phyloP scores from a whole-genome alignment of 1,284 basidiomycete species.

The Rhizoctonia solani region DNA sequence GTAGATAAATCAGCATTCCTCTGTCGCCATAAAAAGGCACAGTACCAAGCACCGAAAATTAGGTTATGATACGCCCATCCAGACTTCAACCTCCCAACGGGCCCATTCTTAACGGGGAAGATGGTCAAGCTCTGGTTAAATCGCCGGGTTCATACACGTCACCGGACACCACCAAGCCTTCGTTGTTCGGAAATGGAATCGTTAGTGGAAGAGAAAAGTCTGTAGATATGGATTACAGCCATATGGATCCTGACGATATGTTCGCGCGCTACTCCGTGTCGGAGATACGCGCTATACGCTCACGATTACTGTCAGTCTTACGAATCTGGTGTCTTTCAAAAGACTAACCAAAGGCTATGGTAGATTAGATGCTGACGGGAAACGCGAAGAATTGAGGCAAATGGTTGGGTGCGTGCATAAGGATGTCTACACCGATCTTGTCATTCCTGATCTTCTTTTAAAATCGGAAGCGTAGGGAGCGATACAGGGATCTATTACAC shows the following conservation, averaged over 20 bases:
- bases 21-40: no score
- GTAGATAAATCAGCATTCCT: no score
- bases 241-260: constrained; percentile 76
- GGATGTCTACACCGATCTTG: constrained; percentile 37
- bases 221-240: constrained; percentile 40
- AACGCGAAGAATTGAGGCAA: constrained; percentile 86
- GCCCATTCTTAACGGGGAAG: background rate
- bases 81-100: constrained; percentile 21
- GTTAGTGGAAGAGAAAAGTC: constrained; percentile 14
- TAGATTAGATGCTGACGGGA: constrained; percentile 84
- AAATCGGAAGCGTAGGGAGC: constrained; percentile 73
- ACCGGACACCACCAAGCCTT: constrained; percentile 19
- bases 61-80: constrained; percentile 8
- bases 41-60: background rate
- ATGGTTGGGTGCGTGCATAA: constrained; percentile 91
- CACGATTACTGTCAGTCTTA: constrained; percentile 63
- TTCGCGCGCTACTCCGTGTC: constrained; percentile 73
- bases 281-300: constrained; percentile 75
- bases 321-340: background rate
- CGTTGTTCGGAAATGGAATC: constrained; percentile 14
- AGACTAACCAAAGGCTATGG: background rate
- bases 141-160: constrained; percentile 31
- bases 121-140: constrained; percentile 17
- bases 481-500: constrained; percentile 90
- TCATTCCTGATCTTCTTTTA: constrained; percentile 46